phyloP scores from a whole-genome alignment of 1,139 yeast species.

The Tardiomyces digboiensis region DNA sequence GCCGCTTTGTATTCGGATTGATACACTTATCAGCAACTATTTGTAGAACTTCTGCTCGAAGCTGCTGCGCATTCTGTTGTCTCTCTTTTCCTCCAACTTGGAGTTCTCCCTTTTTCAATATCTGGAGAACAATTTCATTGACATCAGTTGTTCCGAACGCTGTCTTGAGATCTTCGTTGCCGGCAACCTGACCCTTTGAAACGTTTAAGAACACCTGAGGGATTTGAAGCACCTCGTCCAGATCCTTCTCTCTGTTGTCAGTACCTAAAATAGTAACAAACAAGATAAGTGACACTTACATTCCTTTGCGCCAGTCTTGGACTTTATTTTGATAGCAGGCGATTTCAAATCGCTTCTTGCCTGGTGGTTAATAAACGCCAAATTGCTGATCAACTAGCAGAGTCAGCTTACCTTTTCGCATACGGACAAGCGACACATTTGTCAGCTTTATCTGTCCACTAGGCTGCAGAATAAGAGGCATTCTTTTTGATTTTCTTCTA shows the following conservation, averaged over 20 bases:
- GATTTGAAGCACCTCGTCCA: slow-evolving; percentile 92
- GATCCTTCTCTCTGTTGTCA: slow-evolving; percentile 58
- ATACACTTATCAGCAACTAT: slow-evolving; percentile 86
- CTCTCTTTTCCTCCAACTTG: slow-evolving; percentile 94
- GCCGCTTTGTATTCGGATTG: slow-evolving; percentile 79
- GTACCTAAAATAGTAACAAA: slow-evolving; percentile 1
- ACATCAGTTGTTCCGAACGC: slow-evolving; percentile 71
- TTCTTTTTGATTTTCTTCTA: too few relatives aligned
- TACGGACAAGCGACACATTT: slow-evolving; percentile 84
- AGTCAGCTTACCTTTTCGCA: slow-evolving; percentile 42
- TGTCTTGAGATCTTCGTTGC: slow-evolving; percentile 68
- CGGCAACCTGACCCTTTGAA: slow-evolving; percentile 91
- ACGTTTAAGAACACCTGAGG: slow-evolving; percentile 93
- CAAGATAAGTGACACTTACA: slow-evolving; percentile 26
- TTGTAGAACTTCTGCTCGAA: slow-evolving; percentile 74
- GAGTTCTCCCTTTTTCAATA: slow-evolving; percentile 83
- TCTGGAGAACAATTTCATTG: slow-evolving; percentile 67
- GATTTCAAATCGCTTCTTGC: slow-evolving; percentile 79
- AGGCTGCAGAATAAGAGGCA: slow-evolving; percentile 83
- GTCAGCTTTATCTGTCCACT: slow-evolving; percentile 81
- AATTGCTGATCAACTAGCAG: slow-evolving; percentile 4
- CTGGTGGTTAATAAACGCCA: too few relatives aligned
- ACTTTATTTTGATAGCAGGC: slow-evolving; percentile 97
- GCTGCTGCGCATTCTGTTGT: slow-evolving; percentile 61
- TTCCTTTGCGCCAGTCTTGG: slow-evolving; percentile 86